Evolutionary conservation across 129 eudicot species (phyloP).

Genomic region (Tanacetum coccineum): DNA sequence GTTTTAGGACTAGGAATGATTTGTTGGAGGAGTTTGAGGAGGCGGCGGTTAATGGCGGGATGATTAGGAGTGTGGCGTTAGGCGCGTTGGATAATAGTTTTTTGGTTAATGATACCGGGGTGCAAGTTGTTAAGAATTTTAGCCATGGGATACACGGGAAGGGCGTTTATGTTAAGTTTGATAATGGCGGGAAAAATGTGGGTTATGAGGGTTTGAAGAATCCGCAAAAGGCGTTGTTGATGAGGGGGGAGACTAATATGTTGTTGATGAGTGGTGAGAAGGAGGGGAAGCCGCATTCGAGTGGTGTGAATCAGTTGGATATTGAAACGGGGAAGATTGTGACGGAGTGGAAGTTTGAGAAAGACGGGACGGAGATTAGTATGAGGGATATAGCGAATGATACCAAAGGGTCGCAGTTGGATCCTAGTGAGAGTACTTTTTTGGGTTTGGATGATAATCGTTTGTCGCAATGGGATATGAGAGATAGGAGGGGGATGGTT

Average conservation of each 20-base stretch:
- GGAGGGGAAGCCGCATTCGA: constrained; percentile 65
- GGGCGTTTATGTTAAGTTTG: no score
- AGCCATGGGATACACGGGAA: no score
- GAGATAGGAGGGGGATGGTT: constrained; percentile 79
- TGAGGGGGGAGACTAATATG: constrained; percentile 94
- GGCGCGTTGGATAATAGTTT: no score
- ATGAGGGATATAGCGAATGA: constrained; percentile 89
- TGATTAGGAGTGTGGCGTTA: no score
- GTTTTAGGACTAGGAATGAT: no score
- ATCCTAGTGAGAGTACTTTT: constrained; percentile 86
- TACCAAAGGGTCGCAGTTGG: constrained; percentile 76
- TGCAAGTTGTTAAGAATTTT: no score
- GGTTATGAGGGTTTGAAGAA: no score
- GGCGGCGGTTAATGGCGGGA: no score
- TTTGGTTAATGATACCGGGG: no score
- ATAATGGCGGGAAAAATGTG: no score
- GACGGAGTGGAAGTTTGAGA: constrained; percentile 84
- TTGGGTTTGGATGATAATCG: constrained; percentile 82
- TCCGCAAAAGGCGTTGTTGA: constrained; percentile 82
- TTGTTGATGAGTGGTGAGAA: constrained; percentile 72
- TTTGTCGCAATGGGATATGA: constrained; percentile 95
- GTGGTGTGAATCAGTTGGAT: constrained; percentile 77
- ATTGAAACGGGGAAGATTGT: constrained; percentile 92
- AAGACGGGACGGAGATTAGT: constrained; percentile 74
- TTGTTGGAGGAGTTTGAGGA: no score